These are phyloP conservation scores for Cryptococcus sp. DNA, from an alignment of 1,284 basidiomycete species.

Conservation along the genomic window DNA sequence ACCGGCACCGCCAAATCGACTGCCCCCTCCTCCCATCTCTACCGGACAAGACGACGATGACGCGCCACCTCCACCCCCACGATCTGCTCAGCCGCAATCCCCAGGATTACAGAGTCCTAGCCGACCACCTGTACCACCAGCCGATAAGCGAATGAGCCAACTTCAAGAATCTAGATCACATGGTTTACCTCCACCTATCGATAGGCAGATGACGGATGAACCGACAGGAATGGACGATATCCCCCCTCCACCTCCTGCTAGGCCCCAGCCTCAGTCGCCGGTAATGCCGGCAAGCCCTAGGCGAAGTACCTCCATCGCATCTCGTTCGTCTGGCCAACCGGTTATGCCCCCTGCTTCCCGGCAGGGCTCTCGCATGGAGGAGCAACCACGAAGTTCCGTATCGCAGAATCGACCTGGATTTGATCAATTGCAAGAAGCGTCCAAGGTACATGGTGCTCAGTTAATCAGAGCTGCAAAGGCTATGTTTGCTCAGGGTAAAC, in stretches of 20 bases:
- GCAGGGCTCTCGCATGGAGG: not conserved
- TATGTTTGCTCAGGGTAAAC: slow-evolving; percentile 69
- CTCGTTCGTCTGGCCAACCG: not conserved
- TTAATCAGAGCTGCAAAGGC: slow-evolving; percentile 65
- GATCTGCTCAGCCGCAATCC: slow-evolving; percentile 3
- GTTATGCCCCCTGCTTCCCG: slow-evolving; percentile 3
- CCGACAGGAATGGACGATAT: slow-evolving; percentile 20
- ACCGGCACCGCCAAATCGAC: slow-evolving; percentile 1
- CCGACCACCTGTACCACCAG: slow-evolving; percentile 8
- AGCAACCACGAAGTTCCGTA: not conserved
- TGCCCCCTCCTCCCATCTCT: not conserved
- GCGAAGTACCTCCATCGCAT: slow-evolving; percentile 15
- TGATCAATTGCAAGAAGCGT: slow-evolving; percentile 64
- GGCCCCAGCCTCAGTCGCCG: slow-evolving; percentile 17
- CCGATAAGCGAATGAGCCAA: slow-evolving; percentile 8
- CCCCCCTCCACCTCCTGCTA: slow-evolving; percentile 6
- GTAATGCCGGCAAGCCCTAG: slow-evolving; percentile 7
- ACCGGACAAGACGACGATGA: not conserved
- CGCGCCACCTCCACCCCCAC: slow-evolving; percentile 1
- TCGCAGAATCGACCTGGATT: slow-evolving; percentile 30
- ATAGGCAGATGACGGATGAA: slow-evolving; percentile 16
- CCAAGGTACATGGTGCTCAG: slow-evolving; percentile 67
- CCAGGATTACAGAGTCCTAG: not conserved
- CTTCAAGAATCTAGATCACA: slow-evolving; percentile 2
- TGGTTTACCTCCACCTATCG: not conserved